Base-by-base conservation (phyloP, 1,284 basidiomycete species). In the Sanghuangporus sanghuang region DNA sequence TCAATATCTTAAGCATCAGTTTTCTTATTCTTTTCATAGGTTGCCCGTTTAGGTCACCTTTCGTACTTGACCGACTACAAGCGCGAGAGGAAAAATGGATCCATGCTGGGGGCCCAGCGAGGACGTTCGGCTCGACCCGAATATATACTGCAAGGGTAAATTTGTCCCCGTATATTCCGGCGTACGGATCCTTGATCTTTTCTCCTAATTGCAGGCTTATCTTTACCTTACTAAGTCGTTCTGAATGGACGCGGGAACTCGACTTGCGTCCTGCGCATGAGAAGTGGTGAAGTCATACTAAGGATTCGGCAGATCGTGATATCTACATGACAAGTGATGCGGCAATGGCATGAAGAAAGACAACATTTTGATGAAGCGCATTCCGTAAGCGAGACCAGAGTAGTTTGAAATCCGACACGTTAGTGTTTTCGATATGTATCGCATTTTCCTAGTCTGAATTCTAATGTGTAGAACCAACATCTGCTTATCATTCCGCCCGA, bases 231-330 rank as follows among this genome's bases (percentile, higher is more conserved):
- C 78, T 4, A 77, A 82, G 27, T 57, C 76, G 81, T 16, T 85
- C 83, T 38, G 78, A 83, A 3, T 86, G 81, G 83, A 85, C 85
- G n/a, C 87, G 85, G 83, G 87, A 89, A 69, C 76, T 89, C 54
- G 87, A 89, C 68, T 73, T 79, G 21, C 76, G 78, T 49, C 78
- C 79, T n/a, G 77, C 78, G 12, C 78, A 79, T 57, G 78, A 79
- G 68, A 77, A 71, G 64, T 79, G 78, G 73, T 73, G 57, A 67
- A 46, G 21, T 7, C 16, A 18, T 42, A 2, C 27, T 32, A 32
- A 5, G 27, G 27, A 32, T 32, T 32, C 27, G 27, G 27, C 27
- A 32, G 27, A 32, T 32, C 27, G 2, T 32, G 27, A 32, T 32
- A 32, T 32, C 27, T 32, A 32, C 27, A 32, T 32, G 3, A 32